Base-by-base conservation (phyloP, 805 yeast species). In the Wickerhamiella vanderwaltii region DNA sequence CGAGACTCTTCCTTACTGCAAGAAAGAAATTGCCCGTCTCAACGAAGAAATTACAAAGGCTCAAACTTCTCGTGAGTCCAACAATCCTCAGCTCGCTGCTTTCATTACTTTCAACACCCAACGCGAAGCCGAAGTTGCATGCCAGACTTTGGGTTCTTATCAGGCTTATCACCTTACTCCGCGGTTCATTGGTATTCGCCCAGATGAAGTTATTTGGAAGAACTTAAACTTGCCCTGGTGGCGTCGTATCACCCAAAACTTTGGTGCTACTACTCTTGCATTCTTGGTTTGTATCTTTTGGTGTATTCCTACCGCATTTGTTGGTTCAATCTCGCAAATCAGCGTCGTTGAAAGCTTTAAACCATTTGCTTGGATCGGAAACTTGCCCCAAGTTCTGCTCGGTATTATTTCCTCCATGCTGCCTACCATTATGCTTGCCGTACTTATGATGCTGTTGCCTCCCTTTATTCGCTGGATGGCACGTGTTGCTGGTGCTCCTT, bases 231-330 rank as follows among this genome's bases (percentile, higher is more conserved):
- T 77, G 53, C 64, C 73, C 9, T 69, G 74, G 58, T 62, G 63
- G 47, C 69, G 68, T 54, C 75, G 94, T 60, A 57, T 68, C 33
- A 47, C 71, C 17, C 79, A 76, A 64, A 69, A 67, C 44, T 43
- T 71, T 18, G 63, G 71, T 41, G 88, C 94, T 1, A 66, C 82
- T 12, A 53, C 62, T 3, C 52, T 60, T 43, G 64, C 85, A 38
- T 67, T 81, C 54, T 74, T 81, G 19, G 65, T 79, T 61, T 75
- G 88, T 47, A 73, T 88, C 36, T 85, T 86, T 63, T 88, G 97
- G 97, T 78, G 94, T 32, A 77, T 88, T 52, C 98, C 98, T 7
- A 96, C 88, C 29, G 94, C 96, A n/a, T 86, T 85, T 54, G 95
- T 88, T 39, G 97, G 97, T 73, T 72, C 76, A 52, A 79, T 91